Evolutionary conservation across 2,329 filamentous ascomycete species (phyloP).

Genomic region (Zasmidium cellare): DNA sequence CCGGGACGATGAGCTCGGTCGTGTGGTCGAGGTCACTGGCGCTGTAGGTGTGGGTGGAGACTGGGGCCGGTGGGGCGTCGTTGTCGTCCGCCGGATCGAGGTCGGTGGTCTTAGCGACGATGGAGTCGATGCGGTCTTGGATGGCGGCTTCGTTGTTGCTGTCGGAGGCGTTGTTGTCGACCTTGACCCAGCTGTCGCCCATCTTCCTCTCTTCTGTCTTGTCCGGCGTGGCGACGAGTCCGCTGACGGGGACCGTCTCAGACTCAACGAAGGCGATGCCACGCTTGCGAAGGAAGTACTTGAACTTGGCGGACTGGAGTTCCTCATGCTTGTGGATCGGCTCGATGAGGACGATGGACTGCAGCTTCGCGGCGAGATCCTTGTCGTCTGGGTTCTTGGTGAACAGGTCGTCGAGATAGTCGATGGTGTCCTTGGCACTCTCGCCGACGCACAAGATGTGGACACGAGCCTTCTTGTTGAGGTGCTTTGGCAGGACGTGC

Average conservation of each 20-base stretch:
- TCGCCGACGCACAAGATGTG: constrained; percentile 73
- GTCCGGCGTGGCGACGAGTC: constrained; percentile 8
- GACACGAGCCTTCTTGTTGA: constrained; percentile 52
- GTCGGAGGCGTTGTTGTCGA: background rate
- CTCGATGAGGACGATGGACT: constrained; percentile 24
- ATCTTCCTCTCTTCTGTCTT: background rate
- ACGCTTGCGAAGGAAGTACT: constrained; percentile 13
- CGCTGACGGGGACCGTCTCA: constrained; percentile 12
- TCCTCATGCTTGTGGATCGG: constrained; percentile 18
- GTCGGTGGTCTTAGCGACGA: too few species aligned
- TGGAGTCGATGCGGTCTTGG: too few species aligned
- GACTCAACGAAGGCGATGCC: constrained; percentile 24
- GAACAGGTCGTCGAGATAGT: constrained; percentile 19
- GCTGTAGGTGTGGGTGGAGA: constrained; percentile 18
- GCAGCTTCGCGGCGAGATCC: constrained; percentile 8
- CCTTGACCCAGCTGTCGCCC: background rate
- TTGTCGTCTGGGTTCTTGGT: constrained; percentile 1
- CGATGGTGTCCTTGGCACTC: constrained; percentile 51
- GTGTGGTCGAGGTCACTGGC: constrained; percentile 16
- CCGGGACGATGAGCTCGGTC: constrained; percentile 20
- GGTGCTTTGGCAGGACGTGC: constrained; percentile 54
- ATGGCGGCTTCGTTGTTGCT: background rate
- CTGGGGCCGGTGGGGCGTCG: background rate
- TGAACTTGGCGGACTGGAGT: constrained; percentile 7
- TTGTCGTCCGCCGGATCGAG: background rate